Evolutionary conservation across 208 protist genomes (phyloP), one percentile per base, ranked within the genome.

Genomic region (Trypanosoma caninum): DNA sequence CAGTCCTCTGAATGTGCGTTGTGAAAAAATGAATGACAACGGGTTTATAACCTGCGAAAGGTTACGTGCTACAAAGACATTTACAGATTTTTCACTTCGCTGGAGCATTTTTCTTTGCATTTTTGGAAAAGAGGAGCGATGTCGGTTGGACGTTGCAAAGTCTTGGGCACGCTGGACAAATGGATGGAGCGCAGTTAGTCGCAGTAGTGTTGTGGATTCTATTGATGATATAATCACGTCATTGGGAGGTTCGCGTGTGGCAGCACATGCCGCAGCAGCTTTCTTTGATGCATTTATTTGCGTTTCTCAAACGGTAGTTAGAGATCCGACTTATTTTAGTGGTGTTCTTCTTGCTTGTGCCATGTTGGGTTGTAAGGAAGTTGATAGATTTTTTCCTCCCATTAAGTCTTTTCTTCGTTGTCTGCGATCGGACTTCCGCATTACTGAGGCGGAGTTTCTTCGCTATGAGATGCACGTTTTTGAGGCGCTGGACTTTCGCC

Each of bases 361-460:
- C 30, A 88, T 93, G 82, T 69, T 93, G 45, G 76, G 74, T 25
- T 87, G 82, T 65, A 93, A 93, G 60, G 76, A 78, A n/a, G 69
- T 77, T 22, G 75, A 93, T 61, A 70, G 71, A n/a, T 86, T 82
- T 64, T 80, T 82, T 34, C 78, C 82, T 9, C 63, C 70, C n/a
- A 74, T 87, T 40, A 69, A 73, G 22, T 70, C 74, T 38, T 59
- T 93, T 34, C 59, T 88, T 54, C 61, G 61, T 40, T 89, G 78
- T 44, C 57, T 89, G 4, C 61, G 74, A 40, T 59, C 69, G 33
- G 71, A 72, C 3, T 72, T 44, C 27, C 63, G 66, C 1, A 72
- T 86, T 44, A 73, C 45, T 14, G 54, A 73, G 37, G 54, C 67
- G 16, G 78, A 80, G 20, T 89, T 93, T 55, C 59, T 70, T 47